Percentiles rank a stretch among this genome's conserved stretches.
Conservation (phyloP, 805 yeast species). For the Yamadazyma akitaensis region DNA sequence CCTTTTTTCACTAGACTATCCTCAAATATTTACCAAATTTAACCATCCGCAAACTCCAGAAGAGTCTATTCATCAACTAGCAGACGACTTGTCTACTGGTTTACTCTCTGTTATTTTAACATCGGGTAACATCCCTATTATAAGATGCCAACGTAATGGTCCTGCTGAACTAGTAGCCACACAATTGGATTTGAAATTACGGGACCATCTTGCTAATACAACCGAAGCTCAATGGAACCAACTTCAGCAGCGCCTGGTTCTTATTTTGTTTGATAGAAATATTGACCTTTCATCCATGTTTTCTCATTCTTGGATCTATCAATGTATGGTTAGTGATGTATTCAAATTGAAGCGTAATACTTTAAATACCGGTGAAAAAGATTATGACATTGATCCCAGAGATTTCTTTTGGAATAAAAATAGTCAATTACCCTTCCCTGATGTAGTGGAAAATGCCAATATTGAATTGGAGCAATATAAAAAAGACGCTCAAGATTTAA, state of each 20-base stretch:
- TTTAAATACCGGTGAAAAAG: slow-evolving; percentile 56
- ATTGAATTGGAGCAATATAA: slow-evolving; percentile 76
- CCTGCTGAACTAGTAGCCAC: slow-evolving; percentile 94
- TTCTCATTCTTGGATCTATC: slow-evolving; percentile 96
- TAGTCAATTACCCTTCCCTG: slow-evolving; percentile 90
- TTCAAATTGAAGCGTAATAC: slow-evolving; percentile 81
- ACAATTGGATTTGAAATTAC: slow-evolving; percentile 73
- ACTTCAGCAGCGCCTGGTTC: slow-evolving; percentile 60
- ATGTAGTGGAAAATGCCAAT: slow-evolving; percentile 97
- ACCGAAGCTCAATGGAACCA: slow-evolving; percentile 18
- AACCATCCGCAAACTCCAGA: slow-evolving; percentile 73
- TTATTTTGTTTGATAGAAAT: slow-evolving; percentile 82
- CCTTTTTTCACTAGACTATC: slow-evolving; percentile 73
- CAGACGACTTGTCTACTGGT: slow-evolving; percentile 74
- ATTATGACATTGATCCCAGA: slow-evolving; percentile 84
- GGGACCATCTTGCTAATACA: slow-evolving; percentile 81
- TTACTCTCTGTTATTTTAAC: slow-evolving; percentile 73
- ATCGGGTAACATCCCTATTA: slow-evolving; percentile 77
- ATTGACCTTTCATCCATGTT: slow-evolving; percentile 92
- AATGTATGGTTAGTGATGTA: slow-evolving; percentile 92
- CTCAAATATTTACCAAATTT: slow-evolving; percentile 62
- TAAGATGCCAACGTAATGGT: slow-evolving; percentile 87
- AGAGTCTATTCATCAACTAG: slow-evolving; percentile 62
- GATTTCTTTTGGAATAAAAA: slow-evolving; percentile 91
- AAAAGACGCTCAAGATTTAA: slow-evolving; percentile 81